Evolutionary conservation across 1,139 yeast species (phyloP), one percentile per base, ranked within the genome.

Genomic region (Geotrichum candidum): DNA sequence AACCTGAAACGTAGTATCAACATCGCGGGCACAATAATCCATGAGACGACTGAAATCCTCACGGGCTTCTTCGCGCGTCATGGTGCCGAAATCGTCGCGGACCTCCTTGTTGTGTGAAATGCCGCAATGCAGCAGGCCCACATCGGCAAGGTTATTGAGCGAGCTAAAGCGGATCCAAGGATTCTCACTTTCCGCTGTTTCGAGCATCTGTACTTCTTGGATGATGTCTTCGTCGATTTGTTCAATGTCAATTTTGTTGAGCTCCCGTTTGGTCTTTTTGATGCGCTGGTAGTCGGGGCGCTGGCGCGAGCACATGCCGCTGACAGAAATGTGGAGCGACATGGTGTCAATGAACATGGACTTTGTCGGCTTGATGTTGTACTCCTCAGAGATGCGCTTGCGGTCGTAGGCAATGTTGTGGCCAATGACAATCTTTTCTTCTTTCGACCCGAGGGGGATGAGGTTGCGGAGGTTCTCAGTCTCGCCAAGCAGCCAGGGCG

Each of bases 241-340:
- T 63, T 27, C 61, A 15, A 59, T 41, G 2, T 58, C 64, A 3
- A 38, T 33, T n/a, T 59, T 64, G 10, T 31, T 22, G 15, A 38
- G 65, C 10, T 54, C 63, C 58, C 63, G 65, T 60, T 60, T 59
- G 61, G 54, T 66, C 67, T 68, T 64, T 59, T 67, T 64, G 65
- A 70, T 65, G 84, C 84, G 85, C 70, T 84, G 76, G 91, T 95
- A 95, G 29, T 81, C 79, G 0, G 92, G 88, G 64, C 98, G 77
- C 71, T 95, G 99, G 67, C 90, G 85, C 1, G 98, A 89, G 71
- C 97, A 90, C 82, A 95, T 87, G 0, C 99, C 99, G 59, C 89
- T 86, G 0, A 86, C 85, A 0, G 98, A 96, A 50, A 92, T 86
- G 75, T 95, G 99, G 29, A 95, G 77, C 0, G 98, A 87, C 94